Evolutionary conservation across 805 yeast genomes (phyloP).

Genomic region (Scheffersomyces lignosus): DNA sequence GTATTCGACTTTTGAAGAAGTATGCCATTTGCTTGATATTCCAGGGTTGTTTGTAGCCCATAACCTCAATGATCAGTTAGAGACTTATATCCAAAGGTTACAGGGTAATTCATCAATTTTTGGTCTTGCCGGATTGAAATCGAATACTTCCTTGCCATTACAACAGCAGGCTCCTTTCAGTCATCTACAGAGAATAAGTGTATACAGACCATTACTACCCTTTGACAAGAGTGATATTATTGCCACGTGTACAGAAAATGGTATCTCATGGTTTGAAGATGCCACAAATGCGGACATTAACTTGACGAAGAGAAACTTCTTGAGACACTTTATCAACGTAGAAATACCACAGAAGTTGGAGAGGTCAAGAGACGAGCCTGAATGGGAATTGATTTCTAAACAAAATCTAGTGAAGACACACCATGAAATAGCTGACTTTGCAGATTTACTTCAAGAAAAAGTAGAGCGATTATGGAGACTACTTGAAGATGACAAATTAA

Average conservation of each 20-base stretch:
- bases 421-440: conserved; percentile 1
- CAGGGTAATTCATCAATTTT: conserved; percentile 37
- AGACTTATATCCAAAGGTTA: conserved; percentile 63
- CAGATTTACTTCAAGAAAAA: conserved; percentile 4
- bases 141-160: conserved; percentile 26
- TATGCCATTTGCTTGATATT: conserved; percentile 38
- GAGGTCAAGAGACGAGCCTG: conserved; percentile 1
- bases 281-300: conserved; percentile 54
- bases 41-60: conserved; percentile 60
- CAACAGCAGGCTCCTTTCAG: conserved; percentile 15
- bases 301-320: conserved; percentile 58
- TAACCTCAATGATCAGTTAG: conserved; percentile 69
- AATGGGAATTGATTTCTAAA: conserved; percentile 1
- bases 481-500: background rate
- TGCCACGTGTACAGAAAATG: conserved; percentile 41
- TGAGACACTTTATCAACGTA: conserved; percentile 36
- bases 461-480: background rate
- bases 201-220: conserved; percentile 53
- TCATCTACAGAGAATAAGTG: conserved; percentile 17
- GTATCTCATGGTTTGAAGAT: conserved; percentile 70
- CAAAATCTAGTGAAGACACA: conserved; percentile 1
- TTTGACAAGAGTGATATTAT: conserved; percentile 45
- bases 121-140: conserved; percentile 61
- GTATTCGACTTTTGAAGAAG: conserved; percentile 41
- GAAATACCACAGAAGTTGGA: background rate